Evolutionary conservation across 805 yeast species (phyloP), one percentile per base, ranked within the genome.

Genomic region (Candida rishiriensis): DNA sequence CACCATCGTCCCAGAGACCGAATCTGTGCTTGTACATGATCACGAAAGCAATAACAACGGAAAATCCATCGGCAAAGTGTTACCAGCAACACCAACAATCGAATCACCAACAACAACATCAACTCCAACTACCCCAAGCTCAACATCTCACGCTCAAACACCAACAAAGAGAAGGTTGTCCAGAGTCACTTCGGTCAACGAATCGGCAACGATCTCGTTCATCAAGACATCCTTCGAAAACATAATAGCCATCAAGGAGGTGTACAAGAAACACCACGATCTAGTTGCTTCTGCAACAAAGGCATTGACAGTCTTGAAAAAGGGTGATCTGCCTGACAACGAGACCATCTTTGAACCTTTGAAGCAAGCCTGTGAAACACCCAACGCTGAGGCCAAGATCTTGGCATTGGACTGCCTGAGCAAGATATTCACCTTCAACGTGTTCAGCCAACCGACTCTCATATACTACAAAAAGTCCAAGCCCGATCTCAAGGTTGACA

Each of bases 401-500:
- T 72, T 76, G 37, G 88, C 97, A 1, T 71, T 91, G 51, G 97
- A 91, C 60, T 78, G 91, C 50, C 76, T 93, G 45, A 86, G 95
- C 42, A 93, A 90, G 62, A 72, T 89, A 15, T 87, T 90, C 63
- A 85, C 95, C n/a, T 88, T 87, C 60, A 84, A 88, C 32, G 78
- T 83, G 42, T 84, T 90, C 57, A 86, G 75, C 44, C 73, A 77
- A 36, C 72, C 78, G 18, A 61, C 70, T 17, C 82, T 79, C 15
- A 68, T 76, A 36, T 69, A 69, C 69, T 42, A 73, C 66, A 51
- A 46, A 49, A 53, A 44, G 18, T 44, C 40, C 21, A 52, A 54
- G 29, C 58, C 62, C 21, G 59, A 54, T 32, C 16, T 55, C 14
- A 60, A 57, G 15, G 61, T 59, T 7, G 66, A 61, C 9, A 63